Conservation (phyloP, 768 basidiomycete species). For the Xerocomellus amylosporus region DNA sequence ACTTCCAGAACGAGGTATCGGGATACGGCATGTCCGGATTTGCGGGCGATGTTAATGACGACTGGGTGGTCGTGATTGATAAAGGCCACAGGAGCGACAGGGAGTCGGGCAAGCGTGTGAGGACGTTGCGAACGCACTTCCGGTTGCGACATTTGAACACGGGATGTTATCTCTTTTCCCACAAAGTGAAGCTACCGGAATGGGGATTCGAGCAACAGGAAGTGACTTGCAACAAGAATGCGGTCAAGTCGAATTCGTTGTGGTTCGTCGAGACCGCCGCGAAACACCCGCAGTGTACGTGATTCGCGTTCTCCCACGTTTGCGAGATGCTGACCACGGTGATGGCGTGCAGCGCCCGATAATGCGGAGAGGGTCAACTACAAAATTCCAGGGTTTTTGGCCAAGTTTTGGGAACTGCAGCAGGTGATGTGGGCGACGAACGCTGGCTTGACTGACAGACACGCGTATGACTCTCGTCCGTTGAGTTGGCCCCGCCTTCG, state of each 20-base stretch:
- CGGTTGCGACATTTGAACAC: conserved; percentile 79
- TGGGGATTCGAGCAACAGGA: conserved; percentile 99
- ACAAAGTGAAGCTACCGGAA: conserved; percentile 95
- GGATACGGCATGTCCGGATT: conserved; percentile 88
- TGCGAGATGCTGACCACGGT: neutral
- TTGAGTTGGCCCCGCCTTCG: conserved; percentile 84
- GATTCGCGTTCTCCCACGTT: neutral
- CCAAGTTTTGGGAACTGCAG: conserved; percentile 90
- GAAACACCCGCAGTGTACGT: conserved; percentile 67
- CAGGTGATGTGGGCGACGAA: conserved; percentile 97
- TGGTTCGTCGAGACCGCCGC: conserved; percentile 90
- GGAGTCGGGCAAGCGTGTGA: conserved; percentile 65
- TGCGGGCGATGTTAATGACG: conserved; percentile 87
- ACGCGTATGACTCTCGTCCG: conserved; percentile 94
- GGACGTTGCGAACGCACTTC: conserved; percentile 81
- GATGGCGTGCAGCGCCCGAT: conserved; percentile 50
- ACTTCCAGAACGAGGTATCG: conserved; percentile 98
- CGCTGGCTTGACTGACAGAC: conserved; percentile 91
- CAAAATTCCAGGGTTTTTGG: conserved; percentile 79
- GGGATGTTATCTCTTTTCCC: conserved; percentile 96
- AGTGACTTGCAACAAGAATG: conserved; percentile 99
- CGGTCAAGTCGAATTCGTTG: conserved; percentile 80
- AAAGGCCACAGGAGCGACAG: conserved; percentile 59
- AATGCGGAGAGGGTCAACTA: conserved; percentile 88
- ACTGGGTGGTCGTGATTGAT: conserved; percentile 88